Evolutionary conservation across 257 asterid species (phyloP).

Genomic region (Solanum okadae): DNA sequence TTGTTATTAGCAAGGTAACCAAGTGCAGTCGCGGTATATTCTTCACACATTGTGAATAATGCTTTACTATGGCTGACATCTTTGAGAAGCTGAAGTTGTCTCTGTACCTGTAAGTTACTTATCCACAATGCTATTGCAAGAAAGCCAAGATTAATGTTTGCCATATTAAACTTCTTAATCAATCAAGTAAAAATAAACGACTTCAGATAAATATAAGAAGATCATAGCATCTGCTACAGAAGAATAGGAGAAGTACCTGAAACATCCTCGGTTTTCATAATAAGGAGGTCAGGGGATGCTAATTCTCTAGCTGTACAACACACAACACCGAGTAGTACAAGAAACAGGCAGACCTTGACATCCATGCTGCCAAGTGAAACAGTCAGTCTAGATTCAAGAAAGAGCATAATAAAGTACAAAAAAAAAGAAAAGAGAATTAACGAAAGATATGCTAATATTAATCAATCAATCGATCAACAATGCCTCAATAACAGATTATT

Average conservation of each 20-base stretch:
- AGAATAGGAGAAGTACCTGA: slow-evolving; percentile 22
- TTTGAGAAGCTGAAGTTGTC: slow-evolving; percentile 25
- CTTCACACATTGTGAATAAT: slow-evolving; percentile 58
- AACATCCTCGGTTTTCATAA: slow-evolving; percentile 7
- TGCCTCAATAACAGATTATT: neutral
- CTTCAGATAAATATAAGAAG: neutral
- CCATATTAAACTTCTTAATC: neutral
- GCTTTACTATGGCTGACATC: slow-evolving; percentile 26
- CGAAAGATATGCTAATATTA: neutral
- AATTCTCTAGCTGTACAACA: slow-evolving; percentile 55
- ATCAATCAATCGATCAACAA: neutral
- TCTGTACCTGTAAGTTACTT: slow-evolving; percentile 16
- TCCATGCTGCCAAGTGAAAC: slow-evolving; percentile 57
- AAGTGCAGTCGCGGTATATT: slow-evolving; percentile 60
- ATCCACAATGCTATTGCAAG: slow-evolving; percentile 33
- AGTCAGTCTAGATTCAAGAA: neutral
- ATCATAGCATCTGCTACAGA: neutral
- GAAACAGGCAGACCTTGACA: slow-evolving; percentile 34
- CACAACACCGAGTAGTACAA: slow-evolving; percentile 36
- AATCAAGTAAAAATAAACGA: neutral
- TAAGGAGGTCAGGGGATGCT: slow-evolving; percentile 12
- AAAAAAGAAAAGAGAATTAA: neutral
- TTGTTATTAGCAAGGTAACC: slow-evolving; percentile 50
- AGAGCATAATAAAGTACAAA: neutral
- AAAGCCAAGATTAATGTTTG: slow-evolving; percentile 9